Conservation (phyloP, 2,329 filamentous ascomycete species). For the Xylariaceae sp. region DNA sequence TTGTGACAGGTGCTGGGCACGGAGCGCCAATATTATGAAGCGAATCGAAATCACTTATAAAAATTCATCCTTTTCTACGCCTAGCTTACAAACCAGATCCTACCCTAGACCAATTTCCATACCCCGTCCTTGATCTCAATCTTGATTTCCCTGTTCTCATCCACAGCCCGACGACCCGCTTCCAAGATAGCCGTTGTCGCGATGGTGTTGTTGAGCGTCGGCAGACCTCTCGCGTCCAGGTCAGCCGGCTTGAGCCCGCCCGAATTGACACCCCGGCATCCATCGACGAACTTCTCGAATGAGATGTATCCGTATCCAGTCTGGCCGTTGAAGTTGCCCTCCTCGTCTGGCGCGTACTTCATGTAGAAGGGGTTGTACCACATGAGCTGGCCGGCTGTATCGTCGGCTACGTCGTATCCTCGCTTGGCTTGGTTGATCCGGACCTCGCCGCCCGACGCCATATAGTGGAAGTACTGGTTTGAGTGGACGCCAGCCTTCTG, state of each 20-base stretch:
- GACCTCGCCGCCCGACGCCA: conserved; percentile 79
- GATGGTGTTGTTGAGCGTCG: conserved; percentile 83
- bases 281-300: conserved; percentile 94
- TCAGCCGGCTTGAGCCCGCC: conserved; percentile 68
- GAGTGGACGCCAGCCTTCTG: conserved; percentile 92
- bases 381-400: conserved; percentile 62
- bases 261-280: conserved; percentile 72
- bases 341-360: conserved; percentile 90
- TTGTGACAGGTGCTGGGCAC: too few species aligned
- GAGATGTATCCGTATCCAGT: conserved; percentile 90
- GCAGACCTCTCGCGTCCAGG: conserved; percentile 74
- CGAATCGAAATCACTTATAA: too few species aligned
- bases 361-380: conserved; percentile 97
- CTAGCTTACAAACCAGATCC: too few species aligned
- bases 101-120: conserved; percentile 58
- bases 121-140: conserved; percentile 62
- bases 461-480: conserved; percentile 96
- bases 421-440: conserved; percentile 90
- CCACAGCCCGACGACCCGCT: conserved; percentile 77
- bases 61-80: too few species aligned
- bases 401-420: conserved; percentile 91
- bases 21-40: too few species aligned
- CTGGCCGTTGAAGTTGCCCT: conserved; percentile 90
- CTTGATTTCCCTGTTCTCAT: conserved; percentile 73
- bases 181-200: conserved; percentile 89